Conservation (phyloP, 1,284 basidiomycete genomes). For the Ceratobasidium sp. region DNA sequence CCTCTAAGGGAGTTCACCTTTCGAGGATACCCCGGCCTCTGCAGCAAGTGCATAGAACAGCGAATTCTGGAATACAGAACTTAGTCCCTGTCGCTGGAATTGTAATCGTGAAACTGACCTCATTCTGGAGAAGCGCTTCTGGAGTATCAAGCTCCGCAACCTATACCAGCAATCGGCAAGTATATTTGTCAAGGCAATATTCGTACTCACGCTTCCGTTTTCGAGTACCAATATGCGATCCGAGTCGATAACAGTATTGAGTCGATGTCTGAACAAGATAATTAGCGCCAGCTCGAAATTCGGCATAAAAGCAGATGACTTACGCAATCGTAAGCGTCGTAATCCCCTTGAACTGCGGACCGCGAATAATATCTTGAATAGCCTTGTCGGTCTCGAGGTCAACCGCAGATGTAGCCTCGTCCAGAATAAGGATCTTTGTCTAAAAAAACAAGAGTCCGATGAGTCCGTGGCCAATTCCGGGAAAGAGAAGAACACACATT, state of each 20-base stretch:
- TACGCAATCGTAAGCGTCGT: slow-evolving; percentile 87
- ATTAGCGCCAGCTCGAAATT: slow-evolving; percentile 1
- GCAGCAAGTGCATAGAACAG: slow-evolving; percentile 64
- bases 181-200: slow-evolving; percentile 23
- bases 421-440: slow-evolving; percentile 86
- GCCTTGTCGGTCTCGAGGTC: slow-evolving; percentile 89
- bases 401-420: slow-evolving; percentile 89
- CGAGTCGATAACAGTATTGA: slow-evolving; percentile 91
- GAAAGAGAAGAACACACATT: slow-evolving; percentile 55
- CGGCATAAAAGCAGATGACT: slow-evolving; percentile 45
- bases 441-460: slow-evolving; percentile 47
- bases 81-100: not conserved
- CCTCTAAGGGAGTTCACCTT: not conserved
- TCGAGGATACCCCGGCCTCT: slow-evolving; percentile 60
- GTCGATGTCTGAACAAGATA: slow-evolving; percentile 66
- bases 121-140: slow-evolving; percentile 62
- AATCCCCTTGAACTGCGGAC: slow-evolving; percentile 69
- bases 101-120: slow-evolving; percentile 49
- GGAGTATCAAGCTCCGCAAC: slow-evolving; percentile 78
- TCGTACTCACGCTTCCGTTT: slow-evolving; percentile 65
- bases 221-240: slow-evolving; percentile 85
- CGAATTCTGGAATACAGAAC: slow-evolving; percentile 47
- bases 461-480: slow-evolving; percentile 11
- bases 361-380: slow-evolving; percentile 81
- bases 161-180: slow-evolving; percentile 50